These are phyloP conservation scores for Basipetospora chlamydospora DNA, from an alignment of 2,329 filamentous ascomycete species.

Conservation along the genomic window DNA sequence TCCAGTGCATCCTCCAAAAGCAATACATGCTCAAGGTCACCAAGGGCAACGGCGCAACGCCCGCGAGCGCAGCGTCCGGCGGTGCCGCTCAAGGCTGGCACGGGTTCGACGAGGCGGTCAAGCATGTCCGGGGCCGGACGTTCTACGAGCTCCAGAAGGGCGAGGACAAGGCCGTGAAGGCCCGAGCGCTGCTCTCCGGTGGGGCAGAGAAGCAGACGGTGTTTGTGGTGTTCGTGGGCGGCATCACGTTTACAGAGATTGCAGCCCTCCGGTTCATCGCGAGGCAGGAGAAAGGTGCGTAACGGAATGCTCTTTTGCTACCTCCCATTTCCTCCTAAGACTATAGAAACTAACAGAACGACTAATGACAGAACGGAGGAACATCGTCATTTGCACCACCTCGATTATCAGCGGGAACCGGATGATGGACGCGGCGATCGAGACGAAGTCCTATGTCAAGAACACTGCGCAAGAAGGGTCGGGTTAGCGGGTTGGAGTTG, in stretches of 20 bases:
- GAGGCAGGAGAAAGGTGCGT: conserved; percentile 58
- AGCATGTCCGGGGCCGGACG: conserved; percentile 73
- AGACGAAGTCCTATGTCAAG: conserved; percentile 48
- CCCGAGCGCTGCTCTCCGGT: conserved; percentile 67
- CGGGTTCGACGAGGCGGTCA: conserved; percentile 83
- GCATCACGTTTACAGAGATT: conserved; percentile 91
- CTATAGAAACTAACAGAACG: conserved; percentile 7
- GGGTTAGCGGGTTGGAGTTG: no score
- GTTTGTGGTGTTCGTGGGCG: conserved; percentile 95
- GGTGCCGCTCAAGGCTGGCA: conserved; percentile 64
- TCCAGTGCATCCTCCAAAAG: conserved; percentile 90
- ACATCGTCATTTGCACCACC: conserved; percentile 85
- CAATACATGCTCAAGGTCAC: conserved; percentile 60
- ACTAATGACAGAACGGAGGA: conserved; percentile 44
- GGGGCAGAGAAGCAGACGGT: conserved; percentile 66
- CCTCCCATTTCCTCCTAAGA: neutral
- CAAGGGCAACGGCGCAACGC: conserved; percentile 38
- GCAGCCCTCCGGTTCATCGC: conserved; percentile 85
- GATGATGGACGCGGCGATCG: conserved; percentile 76
- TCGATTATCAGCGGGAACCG: conserved; percentile 78
- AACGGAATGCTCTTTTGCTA: conserved; percentile 4
- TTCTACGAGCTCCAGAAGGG: conserved; percentile 89
- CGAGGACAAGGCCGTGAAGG: conserved; percentile 83
- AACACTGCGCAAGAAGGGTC: neutral
- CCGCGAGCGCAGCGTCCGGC: conserved; percentile 17